Percentiles rank a stretch among this genome's conserved stretches.
Conservation (phyloP, 352 stramenopile species). For the Albugo candida region DNA sequence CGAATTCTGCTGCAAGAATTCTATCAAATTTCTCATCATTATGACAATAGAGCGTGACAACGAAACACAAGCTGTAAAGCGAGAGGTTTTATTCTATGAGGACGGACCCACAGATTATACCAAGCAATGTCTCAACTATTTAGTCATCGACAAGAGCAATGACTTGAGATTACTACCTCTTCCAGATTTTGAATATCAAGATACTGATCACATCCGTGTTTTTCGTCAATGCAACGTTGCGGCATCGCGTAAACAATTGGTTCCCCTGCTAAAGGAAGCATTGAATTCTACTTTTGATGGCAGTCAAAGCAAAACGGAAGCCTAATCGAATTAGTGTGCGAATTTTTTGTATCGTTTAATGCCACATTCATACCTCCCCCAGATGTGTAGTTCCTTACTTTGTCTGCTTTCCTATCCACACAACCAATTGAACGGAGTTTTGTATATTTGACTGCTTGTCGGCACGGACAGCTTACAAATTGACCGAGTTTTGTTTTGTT, state of each 20-base stretch:
- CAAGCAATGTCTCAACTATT: conserved; percentile 12
- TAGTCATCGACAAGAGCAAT: conserved; percentile 16
- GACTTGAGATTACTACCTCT: conserved; percentile 23
- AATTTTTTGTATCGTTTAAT: too few species aligned
- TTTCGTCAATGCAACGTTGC: conserved; percentile 40
- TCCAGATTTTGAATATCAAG: conserved; percentile 11
- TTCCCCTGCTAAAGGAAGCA: conserved; percentile 35
- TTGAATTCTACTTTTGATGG: conserved; percentile 2
- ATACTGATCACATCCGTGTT: conserved; percentile 15
- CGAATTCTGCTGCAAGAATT: conserved; percentile 22
- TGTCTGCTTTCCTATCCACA: too few species aligned
- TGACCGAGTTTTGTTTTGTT: too few species aligned
- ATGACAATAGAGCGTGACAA: conserved; percentile 39
- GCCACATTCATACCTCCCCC: too few species aligned
- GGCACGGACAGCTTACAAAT: too few species aligned
- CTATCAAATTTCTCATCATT: conserved; percentile 37
- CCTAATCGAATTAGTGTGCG: too few species aligned
- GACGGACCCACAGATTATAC: background rate
- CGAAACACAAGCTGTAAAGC: conserved; percentile 16
- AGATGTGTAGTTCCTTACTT: too few species aligned
- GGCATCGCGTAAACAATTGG: conserved; percentile 58
- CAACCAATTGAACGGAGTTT: too few species aligned
- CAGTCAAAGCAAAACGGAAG: too few species aligned
- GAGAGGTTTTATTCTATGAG: conserved; percentile 48
- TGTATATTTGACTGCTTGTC: too few species aligned